These are phyloP conservation scores for Xylaria grammica DNA, from an alignment of 495 filamentous ascomycete genomes.

Conservation along the genomic window DNA sequence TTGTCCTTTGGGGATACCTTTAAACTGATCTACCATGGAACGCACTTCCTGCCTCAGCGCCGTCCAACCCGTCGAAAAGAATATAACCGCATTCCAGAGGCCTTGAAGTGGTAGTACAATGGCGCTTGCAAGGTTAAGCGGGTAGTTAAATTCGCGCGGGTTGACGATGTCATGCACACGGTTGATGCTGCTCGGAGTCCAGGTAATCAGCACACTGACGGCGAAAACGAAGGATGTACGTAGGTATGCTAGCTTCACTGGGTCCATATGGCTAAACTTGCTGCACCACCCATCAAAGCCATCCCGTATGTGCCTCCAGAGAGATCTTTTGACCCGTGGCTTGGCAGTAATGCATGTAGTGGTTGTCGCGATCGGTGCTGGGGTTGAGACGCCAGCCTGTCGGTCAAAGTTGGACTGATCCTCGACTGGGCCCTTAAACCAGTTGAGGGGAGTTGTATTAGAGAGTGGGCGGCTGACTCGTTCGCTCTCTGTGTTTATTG, in stretches of 20 bases:
- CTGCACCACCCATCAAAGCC: slow-evolving; percentile 27
- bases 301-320: slow-evolving; percentile 10
- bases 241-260: slow-evolving; percentile 74
- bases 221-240: slow-evolving; percentile 85
- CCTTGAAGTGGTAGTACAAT: slow-evolving; percentile 84
- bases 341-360: slow-evolving; percentile 30
- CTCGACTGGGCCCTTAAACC: slow-evolving; percentile 36
- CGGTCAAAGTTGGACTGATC: slow-evolving; percentile 26
- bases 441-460: slow-evolving; percentile 26
- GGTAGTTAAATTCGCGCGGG: slow-evolving; percentile 63
- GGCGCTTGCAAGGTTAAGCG: slow-evolving; percentile 70
- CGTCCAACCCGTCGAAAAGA: slow-evolving; percentile 63
- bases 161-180: slow-evolving; percentile 71
- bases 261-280: slow-evolving; percentile 55
- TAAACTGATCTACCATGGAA: slow-evolving; percentile 19
- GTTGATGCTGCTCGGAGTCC: slow-evolving; percentile 82
- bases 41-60: slow-evolving; percentile 41
- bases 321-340: slow-evolving; percentile 26
- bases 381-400: slow-evolving; percentile 13
- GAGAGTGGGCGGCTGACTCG: slow-evolving; percentile 23
- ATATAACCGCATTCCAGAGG: slow-evolving; percentile 84
- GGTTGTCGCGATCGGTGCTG: slow-evolving; percentile 31
- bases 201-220: slow-evolving; percentile 77
- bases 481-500: slow-evolving; percentile 34
- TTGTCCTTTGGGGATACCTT: slow-evolving; percentile 30